Conservation (phyloP, 169 alveolate species). For the Eimeria zaria region DNA sequence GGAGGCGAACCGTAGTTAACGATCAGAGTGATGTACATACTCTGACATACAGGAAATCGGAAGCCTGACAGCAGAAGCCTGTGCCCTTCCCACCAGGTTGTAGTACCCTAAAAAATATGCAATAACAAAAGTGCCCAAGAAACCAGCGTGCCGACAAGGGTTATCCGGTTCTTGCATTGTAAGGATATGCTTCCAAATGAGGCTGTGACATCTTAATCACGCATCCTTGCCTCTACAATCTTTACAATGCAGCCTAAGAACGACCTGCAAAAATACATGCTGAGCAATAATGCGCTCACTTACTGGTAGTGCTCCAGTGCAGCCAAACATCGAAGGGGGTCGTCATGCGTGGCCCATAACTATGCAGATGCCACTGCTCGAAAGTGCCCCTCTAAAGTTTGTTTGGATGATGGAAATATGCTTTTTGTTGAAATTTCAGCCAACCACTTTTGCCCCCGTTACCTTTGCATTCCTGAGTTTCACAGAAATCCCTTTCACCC, state of each 20-base stretch:
- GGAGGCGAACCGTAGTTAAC: too few species aligned
- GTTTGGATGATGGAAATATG: neutral
- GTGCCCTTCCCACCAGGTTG: too few species aligned
- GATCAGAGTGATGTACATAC: too few species aligned
- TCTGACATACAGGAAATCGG: too few species aligned
- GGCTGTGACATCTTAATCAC: neutral
- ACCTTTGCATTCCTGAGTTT: neutral
- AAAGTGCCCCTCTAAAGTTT: neutral
- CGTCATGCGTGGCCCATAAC: neutral
- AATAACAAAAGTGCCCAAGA: too few species aligned
- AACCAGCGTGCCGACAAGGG: neutral
- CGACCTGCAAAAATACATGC: neutral
- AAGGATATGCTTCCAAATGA: neutral
- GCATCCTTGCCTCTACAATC: neutral
- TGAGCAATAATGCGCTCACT: neutral
- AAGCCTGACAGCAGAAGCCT: too few species aligned
- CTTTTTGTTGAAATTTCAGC: neutral
- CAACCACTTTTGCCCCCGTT: neutral
- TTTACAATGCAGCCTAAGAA: neutral
- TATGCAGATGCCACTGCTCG: neutral
- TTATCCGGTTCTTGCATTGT: neutral
- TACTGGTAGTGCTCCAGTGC: neutral
- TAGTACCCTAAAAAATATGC: too few species aligned
- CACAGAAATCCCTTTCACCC: slow-evolving; percentile 26
- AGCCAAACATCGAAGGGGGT: neutral